Base-by-base conservation (phyloP, 768 basidiomycete genomes). In the Russula foetens region DNA sequence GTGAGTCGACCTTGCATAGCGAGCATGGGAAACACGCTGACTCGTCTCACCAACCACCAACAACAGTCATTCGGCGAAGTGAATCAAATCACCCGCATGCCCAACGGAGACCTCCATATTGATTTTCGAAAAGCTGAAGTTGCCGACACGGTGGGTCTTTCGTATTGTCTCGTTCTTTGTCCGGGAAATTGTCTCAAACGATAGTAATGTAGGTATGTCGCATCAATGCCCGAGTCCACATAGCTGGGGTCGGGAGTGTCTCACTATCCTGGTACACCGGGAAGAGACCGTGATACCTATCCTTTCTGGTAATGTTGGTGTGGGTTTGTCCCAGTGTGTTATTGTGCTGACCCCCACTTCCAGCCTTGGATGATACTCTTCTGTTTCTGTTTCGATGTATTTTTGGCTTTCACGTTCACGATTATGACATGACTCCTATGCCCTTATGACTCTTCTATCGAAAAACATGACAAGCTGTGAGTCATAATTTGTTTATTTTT, bases 101-200 rank as follows among this genome's bases (percentile, higher is more conserved):
- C 84, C 52, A 90, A 88, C 63, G 86, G 85, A 46, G 88, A 91
- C 71, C 72, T 90, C n/a, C 84, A 88, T 67, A 77, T 91, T 51
- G 82, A 85, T 67, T 91, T 90, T 67, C 79, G 82, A 49, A 82
- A 81, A 55, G 78, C 84, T 52, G 88, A 90, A 59, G 88, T 91
- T 11, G 89, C 89, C 23, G 89, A 90, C 63, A 90, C 86, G 7
- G 89, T 90, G 69, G 28, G 84, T 76, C 53, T 53, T 58, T 12
- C 29, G 29, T 41, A 24, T 11, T 48, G 26, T 31, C 19, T 31
- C 4, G 17, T 41, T 19, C 35, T 28, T 15, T 26, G 54, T 17
- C 47, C 15, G 7, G 12, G 28, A 61, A 63, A 49, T 31, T 38
- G 48, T 35, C 60, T 67, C 41, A 66, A 66, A 66, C 58, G 68